Conservation (phyloP, 345 rosid species). For the Linum tenue region DNA sequence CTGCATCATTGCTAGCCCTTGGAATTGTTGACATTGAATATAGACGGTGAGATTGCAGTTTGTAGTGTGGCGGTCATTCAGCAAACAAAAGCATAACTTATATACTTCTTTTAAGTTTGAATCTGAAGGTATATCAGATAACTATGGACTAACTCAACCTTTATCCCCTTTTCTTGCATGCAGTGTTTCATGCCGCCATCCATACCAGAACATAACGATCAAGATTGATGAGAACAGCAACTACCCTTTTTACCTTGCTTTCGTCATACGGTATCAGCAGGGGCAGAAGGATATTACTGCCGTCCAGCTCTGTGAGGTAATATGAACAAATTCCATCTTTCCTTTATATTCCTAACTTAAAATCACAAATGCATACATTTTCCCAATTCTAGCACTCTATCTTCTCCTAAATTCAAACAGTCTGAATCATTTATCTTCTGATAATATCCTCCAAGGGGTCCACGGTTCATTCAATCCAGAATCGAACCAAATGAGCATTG, state of each 20-base stretch:
- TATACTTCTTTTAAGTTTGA: background rate
- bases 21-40: conserved; percentile 53
- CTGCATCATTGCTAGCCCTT: conserved; percentile 31
- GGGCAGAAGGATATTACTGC: conserved; percentile 59
- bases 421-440: too few relatives aligned
- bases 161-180: background rate
- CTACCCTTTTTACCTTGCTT: conserved; percentile 53
- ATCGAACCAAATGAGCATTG: too few relatives aligned
- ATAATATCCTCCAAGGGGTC: too few relatives aligned
- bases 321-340: background rate
- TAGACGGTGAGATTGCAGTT: conserved; percentile 35
- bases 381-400: too few relatives aligned
- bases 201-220: conserved; percentile 47
- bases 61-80: background rate
- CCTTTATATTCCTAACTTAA: background rate
- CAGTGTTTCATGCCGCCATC: conserved; percentile 64
- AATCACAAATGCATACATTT: too few relatives aligned
- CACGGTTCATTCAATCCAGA: too few relatives aligned
- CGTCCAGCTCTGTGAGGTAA: conserved; percentile 67
- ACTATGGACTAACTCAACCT: conserved; percentile 9
- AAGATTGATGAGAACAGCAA: conserved; percentile 59
- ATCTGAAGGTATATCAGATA: background rate
- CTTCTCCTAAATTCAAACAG: too few relatives aligned
- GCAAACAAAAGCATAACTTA: background rate
- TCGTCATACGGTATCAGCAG: conserved; percentile 55